Evolutionary conservation across 148 eudicot species (phyloP), one percentile per base, ranked within the genome.

Genomic region (Vaccinium vitisidaea): DNA sequence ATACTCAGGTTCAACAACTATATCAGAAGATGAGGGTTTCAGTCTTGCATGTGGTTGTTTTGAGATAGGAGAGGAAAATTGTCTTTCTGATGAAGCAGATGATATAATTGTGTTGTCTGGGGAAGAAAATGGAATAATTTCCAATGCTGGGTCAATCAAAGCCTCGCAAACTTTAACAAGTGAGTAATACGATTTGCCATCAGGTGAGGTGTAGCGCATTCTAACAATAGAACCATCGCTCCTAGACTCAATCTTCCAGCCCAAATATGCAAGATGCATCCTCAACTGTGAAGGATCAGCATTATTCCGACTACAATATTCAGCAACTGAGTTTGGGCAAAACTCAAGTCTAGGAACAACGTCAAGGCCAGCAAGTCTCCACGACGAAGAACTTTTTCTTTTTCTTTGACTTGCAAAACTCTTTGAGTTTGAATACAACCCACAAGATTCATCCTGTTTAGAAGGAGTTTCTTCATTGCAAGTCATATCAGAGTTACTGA

Each of bases 231-330:
- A 80, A 8, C 7, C 25, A 59, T 82, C 87, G 8, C 5, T 84
- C 21, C 12, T 3, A 75, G 8, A 78, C 83, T 94, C 94, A 77
- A 94, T 70, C 86, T 87, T 92, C 95, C 97, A 97, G 56, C 94
- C 96, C 84, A 95, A 27, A 83, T 73, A 90, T 16, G 84, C 46
- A 59, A 97, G 88, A 91, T 97, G 96, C 73, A 87, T 86, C 86
- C 92, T 90, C 30, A 84, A 82, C 32, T 69, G 82, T 43, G 83
- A 4, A 1, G 14, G 1, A 59, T 1, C 4, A 2, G 67, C 39
- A 61, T 87, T 87, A 59, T 59, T 82, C 7, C 43, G 70, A 27
- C 80, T 78, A 4, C 23, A 8, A 87, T 88, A 92, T 19, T 86
- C 85, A 46, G 55, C 30, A 73, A 95, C 53, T 6, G 93, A 90